Base-by-base conservation (phyloP, 768 basidiomycete genomes). In the Tricholoma sp. region DNA sequence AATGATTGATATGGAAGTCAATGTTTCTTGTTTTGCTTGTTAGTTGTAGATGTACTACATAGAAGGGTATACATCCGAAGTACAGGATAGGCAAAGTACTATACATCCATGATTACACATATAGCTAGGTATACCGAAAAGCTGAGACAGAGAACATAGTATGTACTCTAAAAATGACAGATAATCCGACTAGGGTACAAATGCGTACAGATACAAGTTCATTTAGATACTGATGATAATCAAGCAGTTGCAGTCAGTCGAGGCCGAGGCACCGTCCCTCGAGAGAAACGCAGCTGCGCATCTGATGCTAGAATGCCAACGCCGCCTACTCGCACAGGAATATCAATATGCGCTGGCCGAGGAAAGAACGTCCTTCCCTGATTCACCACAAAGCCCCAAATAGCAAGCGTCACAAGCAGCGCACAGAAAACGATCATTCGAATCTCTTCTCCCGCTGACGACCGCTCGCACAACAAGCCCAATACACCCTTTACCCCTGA, bases 371-470 rank as follows among this genome's bases (percentile, higher is more conserved):
- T 20, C 51, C 9, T 54, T 8, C 57, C 45, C 32, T 56, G 39
- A 52, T 60, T 63, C 34, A 56, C 63, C 53, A 60, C 57, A 57
- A 81, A 75, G 28, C 78, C 82, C 77, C 81, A 81, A 29, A 72
- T 66, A 2, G 83, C 80, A 57, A 84, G 68, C 50, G 72, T 65
- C 15, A 81, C 71, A 55, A 85, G 61, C 58, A 80, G 63, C 47
- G 72, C 65, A 60, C 80, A 84, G 61, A 84, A 82, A 48, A 80
- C 20, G 36, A 85, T 74, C 76, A 85, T 74, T 58, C 84, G 74
- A 66, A 80, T 76, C 68, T 89, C 88, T 64, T 89, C 85, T 6
- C 88, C 88, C 20, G 88, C 87, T 1, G 78, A 68, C 17, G 82
- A 82, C 57, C 67, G 74, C 68, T 89, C 88, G 31, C 80, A 61